Conservation (phyloP, 352 stramenopile genomes). For the Pythium brachiatum region DNA sequence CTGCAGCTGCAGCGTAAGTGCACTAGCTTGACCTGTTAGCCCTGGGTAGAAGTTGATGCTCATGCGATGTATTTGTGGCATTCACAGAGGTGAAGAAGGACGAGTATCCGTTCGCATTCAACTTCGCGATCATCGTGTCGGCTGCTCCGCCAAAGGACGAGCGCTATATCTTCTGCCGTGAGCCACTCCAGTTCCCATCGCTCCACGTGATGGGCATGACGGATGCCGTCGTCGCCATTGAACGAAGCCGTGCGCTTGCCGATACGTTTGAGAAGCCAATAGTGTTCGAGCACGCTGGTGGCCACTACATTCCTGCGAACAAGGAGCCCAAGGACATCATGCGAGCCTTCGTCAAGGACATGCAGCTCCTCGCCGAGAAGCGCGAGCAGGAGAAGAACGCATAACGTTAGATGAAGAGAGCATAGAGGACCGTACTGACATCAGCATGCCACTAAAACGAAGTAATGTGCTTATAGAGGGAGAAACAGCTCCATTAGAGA, state of each 20-base stretch:
- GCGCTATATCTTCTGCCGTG: conserved; percentile 33
- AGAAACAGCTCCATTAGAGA: conserved; percentile 5
- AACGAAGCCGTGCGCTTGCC: conserved; percentile 55
- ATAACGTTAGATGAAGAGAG: background rate
- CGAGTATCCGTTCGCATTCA: conserved; percentile 56
- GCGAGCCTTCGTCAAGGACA: conserved; percentile 62
- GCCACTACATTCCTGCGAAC: conserved; percentile 86
- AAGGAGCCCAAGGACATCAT: conserved; percentile 78
- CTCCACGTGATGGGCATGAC: conserved; percentile 82
- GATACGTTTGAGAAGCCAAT: conserved; percentile 51
- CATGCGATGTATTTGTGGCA: background rate
- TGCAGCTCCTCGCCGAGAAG: conserved; percentile 15
- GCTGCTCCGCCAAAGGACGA: conserved; percentile 47
- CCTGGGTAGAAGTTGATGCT: too few relatives aligned
- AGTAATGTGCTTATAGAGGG: conserved; percentile 4
- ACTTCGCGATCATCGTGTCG: conserved; percentile 74
- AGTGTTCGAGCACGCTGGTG: conserved; percentile 62
- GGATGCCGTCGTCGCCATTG: conserved; percentile 60
- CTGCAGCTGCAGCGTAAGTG: conserved; percentile 68
- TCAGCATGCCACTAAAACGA: background rate
- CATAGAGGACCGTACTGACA: too few relatives aligned
- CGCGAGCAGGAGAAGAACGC: conserved; percentile 6
- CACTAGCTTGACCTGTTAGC: background rate
- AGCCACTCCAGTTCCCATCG: conserved; percentile 60
- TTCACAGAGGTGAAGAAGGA: conserved; percentile 35